These are phyloP conservation scores for Withania somnifera DNA, from an alignment of 305 asterid genomes.

Conservation along the genomic window DNA sequence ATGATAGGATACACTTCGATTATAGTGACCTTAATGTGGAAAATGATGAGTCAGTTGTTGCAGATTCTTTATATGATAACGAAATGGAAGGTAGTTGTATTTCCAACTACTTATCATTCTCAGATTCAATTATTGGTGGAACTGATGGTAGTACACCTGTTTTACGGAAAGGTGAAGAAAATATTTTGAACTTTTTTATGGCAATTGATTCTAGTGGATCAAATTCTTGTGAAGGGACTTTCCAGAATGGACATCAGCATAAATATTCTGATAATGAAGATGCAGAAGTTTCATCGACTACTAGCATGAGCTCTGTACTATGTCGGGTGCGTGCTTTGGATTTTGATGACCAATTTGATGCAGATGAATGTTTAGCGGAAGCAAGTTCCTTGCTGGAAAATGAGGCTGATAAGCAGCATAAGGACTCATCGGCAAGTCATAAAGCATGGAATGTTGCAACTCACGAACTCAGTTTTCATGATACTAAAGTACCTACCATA, in stretches of 20 bases:
- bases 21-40: constrained; percentile 15
- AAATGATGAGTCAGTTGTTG: constrained; percentile 27
- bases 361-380: constrained; percentile 36
- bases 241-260: constrained; percentile 17
- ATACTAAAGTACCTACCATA: constrained; percentile 17
- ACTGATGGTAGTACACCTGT: constrained; percentile 30
- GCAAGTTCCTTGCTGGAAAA: constrained; percentile 27
- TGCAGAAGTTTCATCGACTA: constrained; percentile 63
- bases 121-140: constrained; percentile 66
- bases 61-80: constrained; percentile 35
- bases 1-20: constrained; percentile 9
- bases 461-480: constrained; percentile 7
- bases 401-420: constrained; percentile 14
- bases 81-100: constrained; percentile 42
- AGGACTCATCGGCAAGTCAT: constrained; percentile 5
- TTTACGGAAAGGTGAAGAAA: constrained; percentile 42
- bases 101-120: constrained; percentile 67
- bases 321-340: constrained; percentile 73
- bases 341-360: constrained; percentile 49
- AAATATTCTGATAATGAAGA: constrained; percentile 53
- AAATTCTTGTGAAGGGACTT: constrained; percentile 13
- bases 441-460: constrained; percentile 10
- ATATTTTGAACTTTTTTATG: constrained; percentile 54
- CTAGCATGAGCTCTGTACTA: constrained; percentile 74
- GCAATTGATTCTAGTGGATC: constrained; percentile 38